Evolutionary conservation across 2,329 filamentous ascomycete species (phyloP).

Genomic region (Pyrenochaeta sp.): DNA sequence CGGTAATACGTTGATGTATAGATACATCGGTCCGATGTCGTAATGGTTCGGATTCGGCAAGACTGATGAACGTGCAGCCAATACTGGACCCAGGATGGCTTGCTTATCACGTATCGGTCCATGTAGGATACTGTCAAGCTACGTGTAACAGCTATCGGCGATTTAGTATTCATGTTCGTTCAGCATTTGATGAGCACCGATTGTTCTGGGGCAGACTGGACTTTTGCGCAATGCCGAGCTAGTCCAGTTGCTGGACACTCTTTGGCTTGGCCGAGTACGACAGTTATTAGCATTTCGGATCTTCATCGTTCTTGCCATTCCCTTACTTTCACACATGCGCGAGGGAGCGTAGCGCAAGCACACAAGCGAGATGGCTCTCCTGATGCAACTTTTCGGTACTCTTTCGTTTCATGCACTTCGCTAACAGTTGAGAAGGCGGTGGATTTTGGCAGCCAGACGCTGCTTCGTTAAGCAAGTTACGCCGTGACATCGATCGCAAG

Average conservation of each 20-base stretch:
- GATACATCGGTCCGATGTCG: background rate
- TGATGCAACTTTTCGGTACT: background rate
- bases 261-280: background rate
- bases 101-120: background rate
- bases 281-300: background rate
- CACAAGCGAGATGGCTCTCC: background rate
- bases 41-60: background rate
- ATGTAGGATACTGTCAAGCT: background rate
- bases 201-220: background rate
- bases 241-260: background rate
- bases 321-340: background rate
- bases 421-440: constrained; percentile 63
- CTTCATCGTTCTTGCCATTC: background rate
- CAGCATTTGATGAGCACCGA: background rate
- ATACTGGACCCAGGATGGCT: background rate
- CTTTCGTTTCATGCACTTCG: background rate
- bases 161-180: background rate
- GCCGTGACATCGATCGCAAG: constrained; percentile 77
- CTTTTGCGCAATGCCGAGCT: background rate
- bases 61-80: background rate
- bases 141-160: background rate
- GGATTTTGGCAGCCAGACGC: constrained; percentile 84
- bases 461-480: constrained; percentile 70
- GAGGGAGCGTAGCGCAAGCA: background rate
- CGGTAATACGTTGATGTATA: background rate